Conservation (phyloP, 306 rosid species). For the Trifolium repens region DNA sequence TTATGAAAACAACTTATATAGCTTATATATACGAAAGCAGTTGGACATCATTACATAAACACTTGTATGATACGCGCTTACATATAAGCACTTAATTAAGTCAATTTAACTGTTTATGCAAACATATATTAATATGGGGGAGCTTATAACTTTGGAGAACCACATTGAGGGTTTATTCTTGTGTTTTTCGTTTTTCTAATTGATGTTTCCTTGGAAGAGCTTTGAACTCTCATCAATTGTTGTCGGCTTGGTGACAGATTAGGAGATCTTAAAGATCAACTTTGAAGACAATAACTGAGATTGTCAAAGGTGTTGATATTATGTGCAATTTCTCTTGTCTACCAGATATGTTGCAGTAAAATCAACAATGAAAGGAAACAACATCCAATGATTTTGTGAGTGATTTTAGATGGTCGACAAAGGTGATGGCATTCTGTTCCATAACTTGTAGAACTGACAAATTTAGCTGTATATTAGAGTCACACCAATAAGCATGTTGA, state of each 20-base stretch:
- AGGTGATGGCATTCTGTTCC: slow-evolving; percentile 4
- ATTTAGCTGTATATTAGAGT: slow-evolving; percentile 26
- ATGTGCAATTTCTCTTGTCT: not conserved
- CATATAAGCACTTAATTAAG: not conserved
- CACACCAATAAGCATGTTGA: slow-evolving; percentile 13
- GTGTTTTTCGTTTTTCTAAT: not conserved
- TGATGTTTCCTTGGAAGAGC: not conserved
- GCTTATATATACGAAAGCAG: no score
- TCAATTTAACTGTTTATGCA: no score
- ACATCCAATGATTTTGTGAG: not conserved
- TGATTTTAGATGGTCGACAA: not conserved
- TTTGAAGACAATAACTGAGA: slow-evolving; percentile 39
- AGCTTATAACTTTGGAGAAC: not conserved
- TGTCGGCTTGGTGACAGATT: slow-evolving; percentile 44
- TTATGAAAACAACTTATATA: no score
- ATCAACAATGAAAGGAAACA: not conserved
- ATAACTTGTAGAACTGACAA: slow-evolving; percentile 25
- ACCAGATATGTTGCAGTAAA: not conserved
- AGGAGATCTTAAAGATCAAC: slow-evolving; percentile 52
- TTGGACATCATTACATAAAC: not conserved
- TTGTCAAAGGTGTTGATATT: not conserved
- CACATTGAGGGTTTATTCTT: not conserved
- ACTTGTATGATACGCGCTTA: not conserved
- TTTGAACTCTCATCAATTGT: not conserved
- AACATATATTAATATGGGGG: no score